Evolutionary conservation across 345 rosid genomes (phyloP).

Genomic region (Stellera chamaejasme): DNA sequence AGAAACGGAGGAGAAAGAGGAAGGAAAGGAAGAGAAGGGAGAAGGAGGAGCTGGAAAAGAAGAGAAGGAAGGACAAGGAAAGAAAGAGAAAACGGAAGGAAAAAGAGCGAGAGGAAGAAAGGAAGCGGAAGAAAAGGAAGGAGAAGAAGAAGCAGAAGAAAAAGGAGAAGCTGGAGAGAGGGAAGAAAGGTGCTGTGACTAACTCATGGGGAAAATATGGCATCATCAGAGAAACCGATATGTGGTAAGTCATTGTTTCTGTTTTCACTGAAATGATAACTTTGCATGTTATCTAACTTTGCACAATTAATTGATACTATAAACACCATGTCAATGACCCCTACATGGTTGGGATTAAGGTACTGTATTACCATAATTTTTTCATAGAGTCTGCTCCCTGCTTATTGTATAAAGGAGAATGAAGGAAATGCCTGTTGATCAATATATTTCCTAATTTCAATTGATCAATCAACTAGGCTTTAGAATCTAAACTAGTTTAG

Average conservation of each 20-base stretch:
- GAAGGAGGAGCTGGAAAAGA: constrained; percentile 11
- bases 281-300: background rate
- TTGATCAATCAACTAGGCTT: no score
- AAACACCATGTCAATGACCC: no score
- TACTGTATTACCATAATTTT: no score
- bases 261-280: background rate
- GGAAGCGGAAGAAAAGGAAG: constrained; percentile 18
- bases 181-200: constrained; percentile 79
- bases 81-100: constrained; percentile 19
- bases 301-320: background rate
- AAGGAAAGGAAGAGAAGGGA: constrained; percentile 22
- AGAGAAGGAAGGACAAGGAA: constrained; percentile 16
- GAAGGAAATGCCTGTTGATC: no score
- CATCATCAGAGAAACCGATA: constrained; percentile 82
- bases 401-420: no score
- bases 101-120: constrained; percentile 8
- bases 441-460: no score
- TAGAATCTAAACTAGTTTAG: no score
- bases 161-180: constrained; percentile 43
- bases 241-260: constrained; percentile 48
- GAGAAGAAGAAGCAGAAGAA: constrained; percentile 32
- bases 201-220: constrained; percentile 96
- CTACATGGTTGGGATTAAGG: no score
- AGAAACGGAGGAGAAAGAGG: constrained; percentile 31
- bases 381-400: no score